Conservation (phyloP, 1,139 yeast species). For the Debaryomyces sp. region DNA sequence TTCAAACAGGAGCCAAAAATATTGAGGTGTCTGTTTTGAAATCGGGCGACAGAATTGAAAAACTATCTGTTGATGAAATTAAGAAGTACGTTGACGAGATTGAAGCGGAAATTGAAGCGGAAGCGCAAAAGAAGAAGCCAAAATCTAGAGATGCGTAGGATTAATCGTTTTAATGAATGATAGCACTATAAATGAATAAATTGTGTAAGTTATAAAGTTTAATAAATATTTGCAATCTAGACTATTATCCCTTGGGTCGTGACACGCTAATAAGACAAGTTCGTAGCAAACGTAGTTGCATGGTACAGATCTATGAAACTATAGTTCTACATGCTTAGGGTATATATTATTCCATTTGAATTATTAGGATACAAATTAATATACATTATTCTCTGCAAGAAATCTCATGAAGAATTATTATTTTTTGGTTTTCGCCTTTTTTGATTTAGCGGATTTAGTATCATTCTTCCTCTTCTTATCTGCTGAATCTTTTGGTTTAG, state of each 20-base stretch:
- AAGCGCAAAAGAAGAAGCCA: slow-evolving; percentile 83
- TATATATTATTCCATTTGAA: neutral
- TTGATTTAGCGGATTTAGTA: slow-evolving; percentile 19
- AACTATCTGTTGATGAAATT: slow-evolving; percentile 71
- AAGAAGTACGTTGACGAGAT: slow-evolving; percentile 61
- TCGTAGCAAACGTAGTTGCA: neutral
- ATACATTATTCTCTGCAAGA: neutral
- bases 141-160: slow-evolving; percentile 29
- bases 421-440: slow-evolving; percentile 20
- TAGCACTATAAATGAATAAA: neutral
- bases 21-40: slow-evolving; percentile 89
- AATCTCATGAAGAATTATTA: slow-evolving; percentile 4
- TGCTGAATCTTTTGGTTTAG: slow-evolving; percentile 37
- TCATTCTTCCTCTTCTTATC: slow-evolving; percentile 30
- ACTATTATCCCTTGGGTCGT: neutral
- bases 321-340: neutral
- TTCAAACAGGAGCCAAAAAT: slow-evolving; percentile 96
- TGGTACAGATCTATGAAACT: neutral
- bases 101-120: slow-evolving; percentile 89
- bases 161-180: neutral
- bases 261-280: neutral
- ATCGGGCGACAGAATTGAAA: slow-evolving; percentile 58
- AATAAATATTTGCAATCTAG: neutral
- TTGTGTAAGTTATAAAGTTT: slow-evolving; percentile 1
- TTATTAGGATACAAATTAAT: neutral